These are phyloP conservation scores for Wickerhamiella dianesei DNA, from an alignment of 805 yeast genomes.

Conservation along the genomic window DNA sequence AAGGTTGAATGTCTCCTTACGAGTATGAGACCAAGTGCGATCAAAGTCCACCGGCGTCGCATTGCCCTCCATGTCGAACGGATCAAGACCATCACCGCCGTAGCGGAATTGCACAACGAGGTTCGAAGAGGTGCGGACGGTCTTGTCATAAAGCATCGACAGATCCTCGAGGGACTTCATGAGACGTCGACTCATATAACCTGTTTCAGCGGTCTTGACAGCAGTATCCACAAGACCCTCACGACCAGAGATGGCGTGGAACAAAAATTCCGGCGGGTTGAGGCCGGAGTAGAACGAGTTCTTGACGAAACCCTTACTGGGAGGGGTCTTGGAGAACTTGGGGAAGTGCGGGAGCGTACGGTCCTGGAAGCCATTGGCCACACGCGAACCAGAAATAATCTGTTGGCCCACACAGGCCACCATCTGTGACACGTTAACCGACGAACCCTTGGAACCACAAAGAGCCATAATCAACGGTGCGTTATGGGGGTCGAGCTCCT, in stretches of 20 bases:
- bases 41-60: slow-evolving; percentile 88
- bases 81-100: slow-evolving; percentile 98
- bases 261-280: slow-evolving; percentile 90
- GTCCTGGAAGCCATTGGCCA: slow-evolving; percentile 99
- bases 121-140: slow-evolving; percentile 88
- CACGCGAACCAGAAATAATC: slow-evolving; percentile 96
- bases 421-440: slow-evolving; percentile 97
- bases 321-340: slow-evolving; percentile 92
- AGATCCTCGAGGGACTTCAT: slow-evolving; percentile 97
- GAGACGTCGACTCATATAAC: slow-evolving; percentile 94
- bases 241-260: slow-evolving; percentile 98
- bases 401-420: slow-evolving; percentile 97
- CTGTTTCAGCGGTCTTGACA: slow-evolving; percentile 97
- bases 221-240: slow-evolving; percentile 99
- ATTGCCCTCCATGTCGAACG: slow-evolving; percentile 98
- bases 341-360: slow-evolving; percentile 94
- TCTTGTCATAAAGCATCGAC: slow-evolving; percentile 82
- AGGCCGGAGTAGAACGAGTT: slow-evolving; percentile 91
- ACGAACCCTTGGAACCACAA: slow-evolving; percentile 98
- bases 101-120: slow-evolving; percentile 96
- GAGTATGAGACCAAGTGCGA: slow-evolving; percentile 91
- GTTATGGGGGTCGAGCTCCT: slow-evolving; percentile 74
- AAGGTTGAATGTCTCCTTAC: slow-evolving; percentile 51
- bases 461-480: slow-evolving; percentile 98
- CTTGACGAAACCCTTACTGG: slow-evolving; percentile 93